Base-by-base conservation (phyloP, 371 early-diverging fungal genomes). In the Zopfochytrium polystomum region DNA sequence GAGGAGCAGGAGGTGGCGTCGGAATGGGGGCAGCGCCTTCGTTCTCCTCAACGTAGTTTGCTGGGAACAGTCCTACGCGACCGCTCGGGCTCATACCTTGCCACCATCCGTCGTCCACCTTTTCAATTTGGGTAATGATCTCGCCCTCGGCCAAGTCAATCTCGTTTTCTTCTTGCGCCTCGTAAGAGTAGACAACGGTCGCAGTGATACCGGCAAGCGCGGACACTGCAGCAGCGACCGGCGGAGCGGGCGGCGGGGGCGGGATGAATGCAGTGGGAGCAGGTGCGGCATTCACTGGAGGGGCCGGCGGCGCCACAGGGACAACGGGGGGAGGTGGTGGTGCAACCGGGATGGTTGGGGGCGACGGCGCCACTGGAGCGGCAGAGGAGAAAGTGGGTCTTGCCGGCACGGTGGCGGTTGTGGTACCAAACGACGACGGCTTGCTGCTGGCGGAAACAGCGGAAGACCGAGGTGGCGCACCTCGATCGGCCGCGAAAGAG, bases 101-200 rank as follows among this genome's bases (percentile, higher is more conserved):
- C 93, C 92, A 92, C 92, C 92, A 92, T n/a, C 88, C 90, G 51
- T 86, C 89, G 71, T 90, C 90, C 34, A 89, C 62, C 75, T 88
- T 79, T 30, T 82, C 79, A 51, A 90, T 87, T 51, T 85, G 76
- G 7, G 66, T 74, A 45, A 92, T 77, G 23, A 84, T 64, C 56
- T 95, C 94, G 32, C 90, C 93, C 65, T 96, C 95, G 2, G 65
- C 60, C 58, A 96, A 75, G 1, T 80, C 62, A 76, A 96, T 89
- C 78, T 96, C 96, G 63, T 94, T 92, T 15, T 89, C 92, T 43
- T 81, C 86, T 71, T 59, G 38, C 18, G 62, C 62, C 20, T 44
- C 32, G 54, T 64, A 67, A 13, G 22, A 27, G 49, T 70, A 67
- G 20, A 60, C 35, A 18, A 65, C 68, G 20, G 26, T 25, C 7